Conservation (phyloP, 495 filamentous ascomycete genomes). For the Penicillium parvum region DNA sequence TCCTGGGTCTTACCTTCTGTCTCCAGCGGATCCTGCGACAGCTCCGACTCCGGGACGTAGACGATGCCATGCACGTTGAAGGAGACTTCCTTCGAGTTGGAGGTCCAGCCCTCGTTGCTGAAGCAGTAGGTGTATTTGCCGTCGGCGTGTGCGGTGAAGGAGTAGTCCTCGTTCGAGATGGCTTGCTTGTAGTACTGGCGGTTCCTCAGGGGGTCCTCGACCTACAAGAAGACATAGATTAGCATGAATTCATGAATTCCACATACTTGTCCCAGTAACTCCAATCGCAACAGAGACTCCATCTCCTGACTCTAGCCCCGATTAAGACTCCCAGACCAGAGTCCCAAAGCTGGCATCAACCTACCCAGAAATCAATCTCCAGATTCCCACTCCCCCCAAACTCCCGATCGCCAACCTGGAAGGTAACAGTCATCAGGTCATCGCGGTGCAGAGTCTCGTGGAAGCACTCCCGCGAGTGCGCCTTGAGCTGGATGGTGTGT, state of each 20-base stretch:
- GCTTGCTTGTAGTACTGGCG: slow-evolving; percentile 74
- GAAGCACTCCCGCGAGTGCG: slow-evolving; percentile 94
- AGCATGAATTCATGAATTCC: too few relatives aligned
- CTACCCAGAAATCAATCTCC: slow-evolving; percentile 97
- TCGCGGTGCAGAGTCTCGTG: slow-evolving; percentile 89
- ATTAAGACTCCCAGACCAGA: neutral
- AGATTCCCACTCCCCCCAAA: slow-evolving; percentile 93
- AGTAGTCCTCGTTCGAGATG: slow-evolving; percentile 86
- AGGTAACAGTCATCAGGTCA: slow-evolving; percentile 97
- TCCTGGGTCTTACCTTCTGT: slow-evolving; percentile 59
- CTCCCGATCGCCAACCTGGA: slow-evolving; percentile 95
- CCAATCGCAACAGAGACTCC: too few relatives aligned
- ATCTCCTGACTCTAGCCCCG: neutral
- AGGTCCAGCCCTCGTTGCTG: slow-evolving; percentile 94
- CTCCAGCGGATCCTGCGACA: slow-evolving; percentile 83
- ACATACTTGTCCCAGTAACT: too few relatives aligned
- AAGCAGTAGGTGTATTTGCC: slow-evolving; percentile 96
- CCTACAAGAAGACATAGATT: slow-evolving; percentile 36
- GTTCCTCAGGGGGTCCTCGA: slow-evolving; percentile 71
- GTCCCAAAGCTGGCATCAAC: slow-evolving; percentile 15
- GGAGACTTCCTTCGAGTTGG: slow-evolving; percentile 90
- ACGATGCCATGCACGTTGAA: slow-evolving; percentile 99
- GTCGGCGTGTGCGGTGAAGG: slow-evolving; percentile 79
- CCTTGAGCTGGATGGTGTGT: slow-evolving; percentile 92
- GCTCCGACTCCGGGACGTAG: slow-evolving; percentile 86